Evolutionary conservation across 2,329 filamentous ascomycete species (phyloP), one percentile per base, ranked within the genome.

Genomic region (Fusarium incarnatum): DNA sequence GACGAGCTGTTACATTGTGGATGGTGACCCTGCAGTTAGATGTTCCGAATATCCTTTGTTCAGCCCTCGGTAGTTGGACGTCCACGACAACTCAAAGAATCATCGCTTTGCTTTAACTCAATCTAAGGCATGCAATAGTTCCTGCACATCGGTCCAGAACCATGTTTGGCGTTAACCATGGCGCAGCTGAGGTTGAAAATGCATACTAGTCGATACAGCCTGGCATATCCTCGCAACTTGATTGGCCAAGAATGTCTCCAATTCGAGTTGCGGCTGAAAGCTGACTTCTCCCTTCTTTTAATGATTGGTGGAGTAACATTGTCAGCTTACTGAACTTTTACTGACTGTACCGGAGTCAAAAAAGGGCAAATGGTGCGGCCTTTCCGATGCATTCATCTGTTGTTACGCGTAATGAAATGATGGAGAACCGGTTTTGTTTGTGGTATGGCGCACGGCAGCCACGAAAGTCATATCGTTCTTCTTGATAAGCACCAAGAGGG

Each of bases 401-500:
- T n/a, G 34, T 37, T 11, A 37, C 16, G 1, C 34, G 9, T 11
- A 18, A n/a, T 11, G 0, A 34, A 0, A 11, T 5, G 1, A 34
- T 34, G 5, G 9, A 1, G 32, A 18, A 34, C 16, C 16, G 0
- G 32, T 34, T 34, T 6, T 4, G 2, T 34, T 10, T 10, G 32
- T 6, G 16, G 16, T 18, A 18, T 3, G 16, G 16, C 32, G 32
- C 8, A 34, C 16, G 32, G 1, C 8, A 34, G 15, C 32, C 32
- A 34, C 32, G 32, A 5, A 9, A 34, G 7, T 2, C 4, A 34
- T 0, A 9, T 16, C 15, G 32, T 34, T 34, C 4, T 34, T 5
- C 8, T 34, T 3, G 0, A 18, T 16, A 3, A 0, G 4, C 8
- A 18, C 8, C 32, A 34, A 34, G 0, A 2, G 8, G 5, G 2